A percentile compares a stretch with the other conserved stretches of the same genome.
These are phyloP conservation scores for Fomitopsis schrenkii DNA, from an alignment of 1,284 basidiomycete genomes.

Conservation along the genomic window DNA sequence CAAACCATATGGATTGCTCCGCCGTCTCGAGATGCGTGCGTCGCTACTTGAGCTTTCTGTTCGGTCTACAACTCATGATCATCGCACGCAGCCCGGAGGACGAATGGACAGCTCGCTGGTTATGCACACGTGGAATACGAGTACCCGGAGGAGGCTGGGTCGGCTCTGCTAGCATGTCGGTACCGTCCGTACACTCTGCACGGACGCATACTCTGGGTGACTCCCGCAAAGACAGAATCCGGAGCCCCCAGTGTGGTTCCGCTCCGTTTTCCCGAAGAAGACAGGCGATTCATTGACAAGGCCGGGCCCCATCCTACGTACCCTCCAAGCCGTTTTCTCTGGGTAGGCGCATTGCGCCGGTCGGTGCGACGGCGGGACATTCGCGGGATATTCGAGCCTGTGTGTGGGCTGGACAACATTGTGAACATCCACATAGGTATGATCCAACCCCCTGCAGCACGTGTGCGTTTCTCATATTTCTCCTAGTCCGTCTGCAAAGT, in stretches of 20 bases:
- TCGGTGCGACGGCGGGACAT: conserved; percentile 4
- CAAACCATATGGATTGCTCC: neutral
- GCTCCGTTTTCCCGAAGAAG: neutral
- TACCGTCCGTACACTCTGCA: neutral
- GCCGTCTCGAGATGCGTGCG: neutral
- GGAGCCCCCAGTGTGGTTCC: neutral
- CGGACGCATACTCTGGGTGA: neutral
- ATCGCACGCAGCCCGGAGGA: neutral
- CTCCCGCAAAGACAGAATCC: neutral
- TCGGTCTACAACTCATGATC: neutral
- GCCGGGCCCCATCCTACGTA: neutral
- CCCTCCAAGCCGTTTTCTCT: conserved; percentile 1
- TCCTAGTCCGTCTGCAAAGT: neutral
- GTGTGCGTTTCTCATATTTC: neutral
- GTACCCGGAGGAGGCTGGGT: neutral
- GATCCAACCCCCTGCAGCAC: neutral
- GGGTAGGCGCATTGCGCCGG: conserved; percentile 6
- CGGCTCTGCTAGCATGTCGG: neutral
- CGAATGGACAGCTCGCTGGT: neutral
- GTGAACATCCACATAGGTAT: conserved; percentile 3
- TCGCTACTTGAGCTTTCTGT: neutral
- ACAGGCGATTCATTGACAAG: neutral
- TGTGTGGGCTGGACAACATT: neutral
- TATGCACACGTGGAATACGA: conserved; percentile 9
- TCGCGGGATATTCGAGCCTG: neutral